These are phyloP conservation scores for Cucurbita ficifolia DNA, from an alignment of 306 rosid species.

Conservation along the genomic window DNA sequence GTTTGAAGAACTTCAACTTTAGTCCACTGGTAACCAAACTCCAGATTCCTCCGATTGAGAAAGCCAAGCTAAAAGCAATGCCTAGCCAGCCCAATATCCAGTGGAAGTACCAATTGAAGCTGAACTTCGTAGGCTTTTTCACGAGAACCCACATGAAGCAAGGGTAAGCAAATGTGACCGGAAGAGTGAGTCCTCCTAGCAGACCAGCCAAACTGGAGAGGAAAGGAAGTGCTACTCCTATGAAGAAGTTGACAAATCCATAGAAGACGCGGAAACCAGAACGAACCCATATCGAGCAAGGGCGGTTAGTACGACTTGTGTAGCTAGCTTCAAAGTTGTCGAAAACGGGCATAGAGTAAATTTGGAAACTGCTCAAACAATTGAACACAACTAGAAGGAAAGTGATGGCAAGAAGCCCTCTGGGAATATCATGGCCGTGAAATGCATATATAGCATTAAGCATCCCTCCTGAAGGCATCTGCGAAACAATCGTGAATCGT, in stretches of 20 bases:
- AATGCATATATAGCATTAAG: constrained; percentile 73
- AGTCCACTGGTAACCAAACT: constrained; percentile 89
- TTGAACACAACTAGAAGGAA: constrained; percentile 92
- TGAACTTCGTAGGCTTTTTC: constrained; percentile 69
- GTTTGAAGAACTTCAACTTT: constrained; percentile 86
- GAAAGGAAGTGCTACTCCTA: constrained; percentile 97
- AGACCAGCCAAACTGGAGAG: constrained; percentile 93
- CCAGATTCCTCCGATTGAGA: constrained; percentile 97
- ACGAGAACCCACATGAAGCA: constrained; percentile 99
- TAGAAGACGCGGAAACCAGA: constrained; percentile 84
- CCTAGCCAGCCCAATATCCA: constrained; percentile 94
- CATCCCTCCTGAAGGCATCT: constrained; percentile 97
- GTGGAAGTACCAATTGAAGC: constrained; percentile 90
- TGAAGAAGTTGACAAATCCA: constrained; percentile 74
- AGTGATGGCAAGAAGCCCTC: constrained; percentile 69
- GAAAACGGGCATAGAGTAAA: constrained; percentile 95
- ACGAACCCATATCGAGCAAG: constrained; percentile 91
- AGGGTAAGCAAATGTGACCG: constrained; percentile 96
- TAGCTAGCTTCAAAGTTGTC: constrained; percentile 98
- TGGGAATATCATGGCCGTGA: constrained; percentile 76
- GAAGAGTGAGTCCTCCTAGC: constrained; percentile 94
- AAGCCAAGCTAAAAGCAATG: constrained; percentile 76
- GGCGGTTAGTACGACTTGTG: constrained; percentile 92
- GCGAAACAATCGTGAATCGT: not conserved
- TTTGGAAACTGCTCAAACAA: constrained; percentile 93